Evolutionary conservation across 495 filamentous ascomycete species (phyloP).

Genomic region (Penicillium angulare): DNA sequence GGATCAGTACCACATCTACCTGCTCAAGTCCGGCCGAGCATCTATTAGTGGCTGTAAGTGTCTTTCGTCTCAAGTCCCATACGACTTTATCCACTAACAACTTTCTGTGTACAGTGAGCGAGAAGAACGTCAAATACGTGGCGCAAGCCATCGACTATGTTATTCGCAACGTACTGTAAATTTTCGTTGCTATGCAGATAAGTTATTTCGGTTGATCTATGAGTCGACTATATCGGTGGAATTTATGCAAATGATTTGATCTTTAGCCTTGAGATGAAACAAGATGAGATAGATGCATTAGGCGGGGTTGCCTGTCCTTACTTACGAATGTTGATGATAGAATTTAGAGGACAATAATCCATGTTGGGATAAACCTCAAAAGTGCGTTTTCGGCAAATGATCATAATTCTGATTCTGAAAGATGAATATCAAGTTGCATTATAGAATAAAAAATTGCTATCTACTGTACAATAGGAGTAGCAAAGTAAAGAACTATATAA

Average conservation of each 20-base stretch:
- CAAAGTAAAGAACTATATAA: constrained; percentile 7
- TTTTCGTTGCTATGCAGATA: not conserved
- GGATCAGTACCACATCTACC: constrained; percentile 50
- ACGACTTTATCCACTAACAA: not conserved
- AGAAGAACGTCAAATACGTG: constrained; percentile 50
- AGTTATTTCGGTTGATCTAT: not conserved
- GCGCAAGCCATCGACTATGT: constrained; percentile 47
- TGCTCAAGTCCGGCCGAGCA: constrained; percentile 47
- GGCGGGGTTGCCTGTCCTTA: constrained; percentile 5
- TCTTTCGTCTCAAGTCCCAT: not conserved
- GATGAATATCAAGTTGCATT: constrained; percentile 17
- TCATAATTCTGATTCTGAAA: too few relatives aligned
- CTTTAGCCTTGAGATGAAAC: too few relatives aligned
- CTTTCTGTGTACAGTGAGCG: constrained; percentile 45
- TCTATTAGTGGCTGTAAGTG: constrained; percentile 49
- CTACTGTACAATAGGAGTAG: constrained; percentile 25
- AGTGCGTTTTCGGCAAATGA: too few relatives aligned
- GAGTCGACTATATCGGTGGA: not conserved
- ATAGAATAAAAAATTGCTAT: constrained; percentile 11
- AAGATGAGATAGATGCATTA: constrained; percentile 12
- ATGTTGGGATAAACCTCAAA: too few relatives aligned
- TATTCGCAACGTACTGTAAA: constrained; percentile 41
- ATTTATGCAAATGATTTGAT: not conserved
- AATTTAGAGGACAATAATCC: constrained; percentile 15
- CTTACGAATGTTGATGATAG: constrained; percentile 29